Evolutionary conservation across 345 rosid genomes (phyloP).

Genomic region (Gossypium stocksii): DNA sequence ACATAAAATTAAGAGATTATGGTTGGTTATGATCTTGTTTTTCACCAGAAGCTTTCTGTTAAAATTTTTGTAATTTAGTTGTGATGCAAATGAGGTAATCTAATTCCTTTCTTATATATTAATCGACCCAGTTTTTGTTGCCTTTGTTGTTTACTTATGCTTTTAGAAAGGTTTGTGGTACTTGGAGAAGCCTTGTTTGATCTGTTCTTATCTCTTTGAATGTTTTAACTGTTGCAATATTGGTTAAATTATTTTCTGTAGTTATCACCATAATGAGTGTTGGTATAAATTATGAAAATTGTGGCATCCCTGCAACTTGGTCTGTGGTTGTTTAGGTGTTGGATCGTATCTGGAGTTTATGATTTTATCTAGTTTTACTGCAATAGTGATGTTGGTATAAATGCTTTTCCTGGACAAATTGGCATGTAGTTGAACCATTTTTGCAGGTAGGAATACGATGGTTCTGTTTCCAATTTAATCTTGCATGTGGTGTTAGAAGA

Average conservation of each 20-base stretch:
- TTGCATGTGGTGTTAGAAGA: background rate
- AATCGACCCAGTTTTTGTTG: background rate
- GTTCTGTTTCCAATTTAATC: background rate
- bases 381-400: background rate
- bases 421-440: background rate
- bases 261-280: background rate
- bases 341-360: background rate
- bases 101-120: slow-evolving; percentile 19
- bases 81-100: slow-evolving; percentile 23
- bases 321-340: background rate
- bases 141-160: background rate
- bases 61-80: slow-evolving; percentile 22
- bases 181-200: slow-evolving; percentile 1
- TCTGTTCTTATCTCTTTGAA: background rate
- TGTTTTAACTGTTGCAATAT: background rate
- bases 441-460: background rate
- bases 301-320: background rate
- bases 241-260: background rate
- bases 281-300: background rate
- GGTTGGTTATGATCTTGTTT: slow-evolving; percentile 23
- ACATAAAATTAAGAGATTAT: slow-evolving; percentile 23
- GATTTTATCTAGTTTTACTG: background rate
- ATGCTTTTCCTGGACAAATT: too few relatives aligned
- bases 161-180: background rate
- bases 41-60: slow-evolving; percentile 13